Conservation (phyloP, 2,329 filamentous ascomycete species). For the Achaetomium macrosporum region DNA sequence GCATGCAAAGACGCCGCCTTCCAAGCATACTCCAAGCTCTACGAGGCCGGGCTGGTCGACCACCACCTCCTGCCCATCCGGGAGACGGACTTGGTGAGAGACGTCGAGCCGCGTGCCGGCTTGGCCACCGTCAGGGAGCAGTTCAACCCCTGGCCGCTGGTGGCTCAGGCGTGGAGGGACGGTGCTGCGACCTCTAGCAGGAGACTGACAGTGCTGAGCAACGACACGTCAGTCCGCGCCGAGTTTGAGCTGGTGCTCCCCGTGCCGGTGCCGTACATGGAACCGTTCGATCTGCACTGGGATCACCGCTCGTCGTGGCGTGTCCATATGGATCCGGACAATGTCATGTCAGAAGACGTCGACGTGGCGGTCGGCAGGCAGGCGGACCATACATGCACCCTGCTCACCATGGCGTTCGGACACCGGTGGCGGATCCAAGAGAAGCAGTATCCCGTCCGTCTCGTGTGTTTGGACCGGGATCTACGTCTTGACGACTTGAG, state of each 20-base stretch:
- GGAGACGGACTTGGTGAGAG: conserved; percentile 35
- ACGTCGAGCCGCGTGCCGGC: conserved; percentile 34
- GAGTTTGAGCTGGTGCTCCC: conserved; percentile 43
- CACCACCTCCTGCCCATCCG: conserved; percentile 67
- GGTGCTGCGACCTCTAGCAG: conserved; percentile 28
- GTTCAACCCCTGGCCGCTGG: conserved; percentile 42
- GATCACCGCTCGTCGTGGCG: conserved; percentile 33
- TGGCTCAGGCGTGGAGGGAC: conserved; percentile 40
- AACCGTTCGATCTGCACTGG: conserved; percentile 37
- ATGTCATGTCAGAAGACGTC: conserved; percentile 1
- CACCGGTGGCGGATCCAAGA: conserved; percentile 41
- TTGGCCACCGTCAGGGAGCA: conserved; percentile 33
- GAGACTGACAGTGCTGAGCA: conserved; percentile 32
- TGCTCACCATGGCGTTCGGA: conserved; percentile 43
- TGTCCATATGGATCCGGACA: conserved; percentile 29
- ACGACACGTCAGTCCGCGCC: conserved; percentile 27
- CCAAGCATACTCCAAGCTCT: conserved; percentile 66
- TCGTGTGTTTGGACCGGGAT: conserved; percentile 28
- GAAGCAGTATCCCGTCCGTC: conserved; percentile 39
- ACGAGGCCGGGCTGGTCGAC: conserved; percentile 66
- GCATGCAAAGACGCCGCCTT: conserved; percentile 80
- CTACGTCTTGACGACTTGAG: conserved; percentile 32
- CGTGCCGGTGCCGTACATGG: conserved; percentile 33
- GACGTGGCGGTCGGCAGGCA: neutral
- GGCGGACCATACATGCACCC: conserved; percentile 39